Percentiles rank a stretch among this genome's conserved stretches.
phyloP scores from a whole-genome alignment of 768 basidiomycete genomes.

The Lactarius indigo region DNA sequence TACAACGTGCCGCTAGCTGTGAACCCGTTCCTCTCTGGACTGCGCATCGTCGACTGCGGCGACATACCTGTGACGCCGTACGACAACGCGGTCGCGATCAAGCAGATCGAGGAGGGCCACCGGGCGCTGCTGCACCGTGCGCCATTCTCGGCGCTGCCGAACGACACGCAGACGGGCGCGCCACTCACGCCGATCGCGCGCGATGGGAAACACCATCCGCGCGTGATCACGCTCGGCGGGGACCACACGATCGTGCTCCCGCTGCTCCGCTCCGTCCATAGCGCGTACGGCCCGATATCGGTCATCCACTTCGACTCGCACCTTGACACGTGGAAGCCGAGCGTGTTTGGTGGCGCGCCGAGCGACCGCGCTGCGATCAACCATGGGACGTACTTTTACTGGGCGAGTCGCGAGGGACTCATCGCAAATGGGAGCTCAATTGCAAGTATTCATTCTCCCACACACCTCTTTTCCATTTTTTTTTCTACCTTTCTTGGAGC shows the following conservation, averaged over 20 bases:
- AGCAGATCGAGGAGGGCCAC: slow-evolving; percentile 73
- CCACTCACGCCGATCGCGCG: slow-evolving; percentile 54
- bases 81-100: slow-evolving; percentile 67
- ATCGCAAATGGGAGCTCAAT: slow-evolving; percentile 75
- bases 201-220: slow-evolving; percentile 74
- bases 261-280: slow-evolving; percentile 63
- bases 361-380: slow-evolving; percentile 72
- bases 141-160: slow-evolving; percentile 58
- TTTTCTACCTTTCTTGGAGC: slow-evolving; percentile 25
- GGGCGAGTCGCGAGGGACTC: slow-evolving; percentile 79
- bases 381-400: slow-evolving; percentile 90
- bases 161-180: slow-evolving; percentile 57
- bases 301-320: slow-evolving; percentile 89
- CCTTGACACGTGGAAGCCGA: slow-evolving; percentile 75
- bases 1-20: slow-evolving; percentile 73
- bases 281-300: slow-evolving; percentile 73
- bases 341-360: slow-evolving; percentile 71
- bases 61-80: slow-evolving; percentile 78
- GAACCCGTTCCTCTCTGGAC: slow-evolving; percentile 67
- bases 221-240: slow-evolving; percentile 80
- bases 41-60: slow-evolving; percentile 72
- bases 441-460: slow-evolving; percentile 58
- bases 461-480: background rate
- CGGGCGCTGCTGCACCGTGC: slow-evolving; percentile 63
- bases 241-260: slow-evolving; percentile 83